These are phyloP conservation scores for Scutellaria barbata DNA, from an alignment of 257 asterid species.

Conservation along the genomic window DNA sequence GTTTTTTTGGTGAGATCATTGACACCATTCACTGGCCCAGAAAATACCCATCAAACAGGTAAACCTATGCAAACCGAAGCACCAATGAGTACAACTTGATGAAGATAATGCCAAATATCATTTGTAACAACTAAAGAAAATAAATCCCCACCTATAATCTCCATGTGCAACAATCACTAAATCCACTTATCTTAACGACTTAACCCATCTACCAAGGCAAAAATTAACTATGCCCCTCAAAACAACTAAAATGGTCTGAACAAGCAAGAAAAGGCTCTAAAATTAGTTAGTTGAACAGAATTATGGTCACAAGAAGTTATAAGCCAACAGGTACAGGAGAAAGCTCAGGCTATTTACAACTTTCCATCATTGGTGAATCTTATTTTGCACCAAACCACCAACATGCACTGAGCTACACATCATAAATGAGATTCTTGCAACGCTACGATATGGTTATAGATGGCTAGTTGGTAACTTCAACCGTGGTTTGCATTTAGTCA, in stretches of 20 bases:
- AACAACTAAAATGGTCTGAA: conserved; percentile 2
- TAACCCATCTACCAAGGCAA: background rate
- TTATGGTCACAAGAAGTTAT: background rate
- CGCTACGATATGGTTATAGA: background rate
- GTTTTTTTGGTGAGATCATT: background rate
- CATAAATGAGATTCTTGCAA: background rate
- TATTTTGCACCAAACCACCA: conserved; percentile 15
- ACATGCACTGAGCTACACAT: conserved; percentile 11
- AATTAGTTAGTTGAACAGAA: background rate
- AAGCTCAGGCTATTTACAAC: conserved; percentile 1
- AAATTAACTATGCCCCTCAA: conserved; percentile 1
- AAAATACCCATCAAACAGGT: background rate
- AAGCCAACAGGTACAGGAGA: background rate
- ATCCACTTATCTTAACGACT: conserved; percentile 4
- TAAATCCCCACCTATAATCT: background rate
- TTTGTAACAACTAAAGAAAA: background rate
- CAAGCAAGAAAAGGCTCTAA: background rate
- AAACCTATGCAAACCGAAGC: background rate
- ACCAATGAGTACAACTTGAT: background rate
- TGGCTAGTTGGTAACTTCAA: conserved; percentile 14
- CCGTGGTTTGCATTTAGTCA: conserved; percentile 8
- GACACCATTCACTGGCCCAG: background rate
- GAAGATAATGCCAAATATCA: background rate
- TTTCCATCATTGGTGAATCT: background rate
- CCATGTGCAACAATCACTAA: background rate